Conservation (phyloP, 495 filamentous ascomycete genomes). For the Podospora didyma region DNA sequence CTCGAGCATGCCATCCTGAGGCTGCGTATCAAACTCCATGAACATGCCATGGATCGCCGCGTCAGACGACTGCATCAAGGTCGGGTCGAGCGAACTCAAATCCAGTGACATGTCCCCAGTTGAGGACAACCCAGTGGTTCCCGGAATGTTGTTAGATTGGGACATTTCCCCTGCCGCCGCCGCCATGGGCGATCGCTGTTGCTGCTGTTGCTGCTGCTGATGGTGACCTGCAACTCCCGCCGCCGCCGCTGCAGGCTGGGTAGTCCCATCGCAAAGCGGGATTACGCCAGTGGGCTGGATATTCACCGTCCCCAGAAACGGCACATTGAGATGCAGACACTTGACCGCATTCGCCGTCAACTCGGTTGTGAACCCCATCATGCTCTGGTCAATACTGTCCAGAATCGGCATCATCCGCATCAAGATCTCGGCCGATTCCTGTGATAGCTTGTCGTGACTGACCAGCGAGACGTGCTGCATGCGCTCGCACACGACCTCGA, state of each 20-base stretch:
- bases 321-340: constrained; percentile 39
- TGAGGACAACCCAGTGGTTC: no score
- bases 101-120: not conserved
- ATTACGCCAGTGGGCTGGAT: constrained; percentile 30
- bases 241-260: not conserved
- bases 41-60: constrained; percentile 21
- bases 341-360: constrained; percentile 8
- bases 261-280: not conserved
- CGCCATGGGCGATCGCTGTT: not conserved
- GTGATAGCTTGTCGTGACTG: constrained; percentile 36
- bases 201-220: not conserved
- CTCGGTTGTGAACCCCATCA: constrained; percentile 1
- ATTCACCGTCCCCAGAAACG: constrained; percentile 43
- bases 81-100: constrained; percentile 3
- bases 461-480: constrained; percentile 35
- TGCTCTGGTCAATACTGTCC: constrained; percentile 19
- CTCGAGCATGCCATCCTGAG: constrained; percentile 11
- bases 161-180: no score
- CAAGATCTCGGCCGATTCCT: constrained; percentile 38
- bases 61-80: not conserved
- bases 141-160: no score
- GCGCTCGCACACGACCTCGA: constrained; percentile 29
- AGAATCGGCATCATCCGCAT: constrained; percentile 39
- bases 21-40: constrained; percentile 30
- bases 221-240: not conserved